Evolutionary conservation across 148 eudicot species (phyloP).

Genomic region (Fallopia convolvulus): DNA sequence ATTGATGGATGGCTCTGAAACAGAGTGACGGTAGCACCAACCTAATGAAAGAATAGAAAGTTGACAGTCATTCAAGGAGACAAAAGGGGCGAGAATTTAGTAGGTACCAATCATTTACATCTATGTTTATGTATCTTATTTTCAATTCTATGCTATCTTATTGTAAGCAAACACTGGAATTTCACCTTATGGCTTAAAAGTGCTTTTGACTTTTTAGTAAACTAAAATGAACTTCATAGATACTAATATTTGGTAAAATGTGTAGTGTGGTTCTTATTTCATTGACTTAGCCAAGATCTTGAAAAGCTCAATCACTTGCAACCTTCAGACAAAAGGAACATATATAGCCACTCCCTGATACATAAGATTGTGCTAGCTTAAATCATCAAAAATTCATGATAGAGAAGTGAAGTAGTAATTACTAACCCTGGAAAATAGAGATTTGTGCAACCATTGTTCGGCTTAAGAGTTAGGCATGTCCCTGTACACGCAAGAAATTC

Average conservation of each 20-base stretch:
- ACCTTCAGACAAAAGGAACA: background rate
- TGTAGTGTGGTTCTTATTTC: too few relatives aligned
- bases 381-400: background rate
- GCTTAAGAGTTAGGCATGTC: conserved; percentile 23
- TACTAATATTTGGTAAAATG: background rate
- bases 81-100: background rate
- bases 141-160: background rate
- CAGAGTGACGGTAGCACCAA: conserved; percentile 52
- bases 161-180: background rate
- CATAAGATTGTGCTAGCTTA: background rate
- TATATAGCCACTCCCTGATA: background rate
- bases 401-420: background rate
- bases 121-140: background rate
- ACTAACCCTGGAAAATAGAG: conserved; percentile 51
- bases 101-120: background rate
- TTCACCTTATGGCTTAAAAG: background rate
- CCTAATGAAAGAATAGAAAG: conserved; percentile 30
- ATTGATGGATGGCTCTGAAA: conserved; percentile 33
- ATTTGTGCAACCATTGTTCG: conserved; percentile 23
- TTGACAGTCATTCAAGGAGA: conserved; percentile 11
- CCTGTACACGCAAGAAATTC: conserved; percentile 26
- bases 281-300: background rate
- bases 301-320: background rate
- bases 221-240: background rate
- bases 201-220: too few relatives aligned